A percentile compares a stretch with the other conserved stretches of the same genome.
These are phyloP conservation scores for Pythium scleroteichum DNA, from an alignment of 352 stramenopile genomes.

Conservation along the genomic window DNA sequence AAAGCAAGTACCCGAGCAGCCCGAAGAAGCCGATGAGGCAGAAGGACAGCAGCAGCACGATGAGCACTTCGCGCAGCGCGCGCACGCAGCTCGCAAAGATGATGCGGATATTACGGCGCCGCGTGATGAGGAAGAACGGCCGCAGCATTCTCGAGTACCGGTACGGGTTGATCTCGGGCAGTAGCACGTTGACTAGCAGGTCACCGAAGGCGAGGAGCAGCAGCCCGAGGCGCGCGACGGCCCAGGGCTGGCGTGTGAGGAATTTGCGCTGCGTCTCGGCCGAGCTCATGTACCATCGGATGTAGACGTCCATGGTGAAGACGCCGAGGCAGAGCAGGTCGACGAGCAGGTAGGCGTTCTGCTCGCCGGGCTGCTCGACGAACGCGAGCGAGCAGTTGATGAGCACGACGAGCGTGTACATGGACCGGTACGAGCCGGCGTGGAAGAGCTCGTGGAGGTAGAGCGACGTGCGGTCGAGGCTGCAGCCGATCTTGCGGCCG, in stretches of 20 bases:
- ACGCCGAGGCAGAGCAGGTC: conserved; percentile 67
- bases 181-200: conserved; percentile 45
- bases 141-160: conserved; percentile 65
- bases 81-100: conserved; percentile 84
- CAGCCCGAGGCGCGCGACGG: conserved; percentile 61
- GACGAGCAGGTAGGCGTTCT: conserved; percentile 60
- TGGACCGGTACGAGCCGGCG: conserved; percentile 60
- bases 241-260: conserved; percentile 73
- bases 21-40: conserved; percentile 83
- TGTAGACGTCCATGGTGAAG: conserved; percentile 63
- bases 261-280: conserved; percentile 78
- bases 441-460: conserved; percentile 77
- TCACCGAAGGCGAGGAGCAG: conserved; percentile 58
- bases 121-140: conserved; percentile 80
- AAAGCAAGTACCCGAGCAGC: conserved; percentile 72
- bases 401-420: conserved; percentile 73
- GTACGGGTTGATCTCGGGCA: conserved; percentile 57
- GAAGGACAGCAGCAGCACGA: conserved; percentile 69
- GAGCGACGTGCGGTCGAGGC: conserved; percentile 65
- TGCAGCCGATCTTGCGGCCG: conserved; percentile 82
- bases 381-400: conserved; percentile 71
- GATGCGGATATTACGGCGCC: conserved; percentile 79
- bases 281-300: conserved; percentile 86
- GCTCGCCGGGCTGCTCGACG: conserved; percentile 51
- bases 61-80: conserved; percentile 66